Conservation (phyloP, 805 yeast species). For the Kodamaea fukazawae region DNA sequence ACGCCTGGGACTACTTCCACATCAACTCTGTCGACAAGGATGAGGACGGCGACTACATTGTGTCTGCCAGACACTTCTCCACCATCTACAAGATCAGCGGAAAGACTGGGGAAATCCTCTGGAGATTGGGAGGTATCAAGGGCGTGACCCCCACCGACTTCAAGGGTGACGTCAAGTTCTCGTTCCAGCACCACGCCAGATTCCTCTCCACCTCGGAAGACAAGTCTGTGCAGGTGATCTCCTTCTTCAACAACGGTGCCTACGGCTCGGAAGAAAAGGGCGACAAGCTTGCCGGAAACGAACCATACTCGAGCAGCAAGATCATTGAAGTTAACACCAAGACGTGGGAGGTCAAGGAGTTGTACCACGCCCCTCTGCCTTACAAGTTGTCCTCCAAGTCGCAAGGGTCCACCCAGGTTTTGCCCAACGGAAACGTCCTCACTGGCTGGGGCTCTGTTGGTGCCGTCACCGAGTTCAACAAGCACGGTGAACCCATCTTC, state of each 20-base stretch:
- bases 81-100: constrained; percentile 34
- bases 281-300: constrained; percentile 21
- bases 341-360: constrained; percentile 24
- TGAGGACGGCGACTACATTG: constrained; percentile 28
- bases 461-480: constrained; percentile 33
- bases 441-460: constrained; percentile 41
- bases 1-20: constrained; percentile 42
- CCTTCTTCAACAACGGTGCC: constrained; percentile 38
- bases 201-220: constrained; percentile 21
- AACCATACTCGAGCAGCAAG: constrained; percentile 30
- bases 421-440: constrained; percentile 31
- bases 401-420: constrained; percentile 32
- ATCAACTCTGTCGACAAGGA: constrained; percentile 40
- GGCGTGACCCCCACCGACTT: constrained; percentile 17
- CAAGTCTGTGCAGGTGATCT: constrained; percentile 23
- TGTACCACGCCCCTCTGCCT: constrained; percentile 24
- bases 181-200: constrained; percentile 40
- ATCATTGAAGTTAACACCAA: constrained; percentile 30
- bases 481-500: constrained; percentile 26
- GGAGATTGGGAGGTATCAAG: constrained; percentile 33
- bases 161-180: constrained; percentile 24
- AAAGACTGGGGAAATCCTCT: constrained; percentile 32
- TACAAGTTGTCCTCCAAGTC: constrained; percentile 24
- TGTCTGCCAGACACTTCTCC: constrained; percentile 36
- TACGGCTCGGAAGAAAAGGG: constrained; percentile 31